These are phyloP conservation scores for Colletotrichum theobromicola DNA, from an alignment of 2,329 filamentous ascomycete genomes.

Conservation along the genomic window DNA sequence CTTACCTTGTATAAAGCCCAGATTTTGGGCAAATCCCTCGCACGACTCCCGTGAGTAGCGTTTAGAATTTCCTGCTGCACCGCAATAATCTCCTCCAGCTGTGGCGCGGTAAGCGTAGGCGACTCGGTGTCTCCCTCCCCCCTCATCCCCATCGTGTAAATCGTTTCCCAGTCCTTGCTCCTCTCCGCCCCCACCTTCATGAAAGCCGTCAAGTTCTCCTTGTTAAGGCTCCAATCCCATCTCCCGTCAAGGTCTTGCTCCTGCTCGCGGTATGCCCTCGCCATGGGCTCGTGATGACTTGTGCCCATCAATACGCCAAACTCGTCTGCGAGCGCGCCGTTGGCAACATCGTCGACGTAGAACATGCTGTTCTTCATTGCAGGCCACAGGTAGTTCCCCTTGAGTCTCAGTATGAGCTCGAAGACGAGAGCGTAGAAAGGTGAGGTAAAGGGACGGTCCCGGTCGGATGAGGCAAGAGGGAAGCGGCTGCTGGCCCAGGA, in stretches of 20 bases:
- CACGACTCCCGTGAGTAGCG: constrained; percentile 19
- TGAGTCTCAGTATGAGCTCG: constrained; percentile 58
- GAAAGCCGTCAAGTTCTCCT: constrained; percentile 55
- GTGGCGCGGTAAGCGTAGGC: constrained; percentile 7
- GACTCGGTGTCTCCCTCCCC: constrained; percentile 59
- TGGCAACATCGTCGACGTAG: constrained; percentile 56
- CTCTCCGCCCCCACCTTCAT: constrained; percentile 56
- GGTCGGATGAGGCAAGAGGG: constrained; percentile 24
- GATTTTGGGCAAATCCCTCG: constrained; percentile 52
- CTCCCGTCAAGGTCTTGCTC: constrained; percentile 38
- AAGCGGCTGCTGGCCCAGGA: constrained; percentile 58
- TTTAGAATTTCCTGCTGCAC: constrained; percentile 29
- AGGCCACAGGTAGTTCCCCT: constrained; percentile 65
- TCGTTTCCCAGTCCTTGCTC: constrained; percentile 56
- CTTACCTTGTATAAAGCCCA: constrained; percentile 61
- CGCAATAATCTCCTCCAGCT: constrained; percentile 42
- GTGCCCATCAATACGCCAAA: constrained; percentile 65
- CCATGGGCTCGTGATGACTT: constrained; percentile 64
- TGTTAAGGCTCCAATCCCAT: constrained; percentile 62
- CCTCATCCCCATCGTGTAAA: constrained; percentile 59
- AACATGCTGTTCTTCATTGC: constrained; percentile 64
- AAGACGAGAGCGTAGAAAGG: constrained; percentile 62
- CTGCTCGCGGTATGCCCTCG: constrained; percentile 50
- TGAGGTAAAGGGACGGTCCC: constrained; percentile 37
- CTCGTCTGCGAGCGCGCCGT: constrained; percentile 55